Base-by-base conservation (phyloP, 176 grass and related monocot genomes). In the Aegilops umbellulata region DNA sequence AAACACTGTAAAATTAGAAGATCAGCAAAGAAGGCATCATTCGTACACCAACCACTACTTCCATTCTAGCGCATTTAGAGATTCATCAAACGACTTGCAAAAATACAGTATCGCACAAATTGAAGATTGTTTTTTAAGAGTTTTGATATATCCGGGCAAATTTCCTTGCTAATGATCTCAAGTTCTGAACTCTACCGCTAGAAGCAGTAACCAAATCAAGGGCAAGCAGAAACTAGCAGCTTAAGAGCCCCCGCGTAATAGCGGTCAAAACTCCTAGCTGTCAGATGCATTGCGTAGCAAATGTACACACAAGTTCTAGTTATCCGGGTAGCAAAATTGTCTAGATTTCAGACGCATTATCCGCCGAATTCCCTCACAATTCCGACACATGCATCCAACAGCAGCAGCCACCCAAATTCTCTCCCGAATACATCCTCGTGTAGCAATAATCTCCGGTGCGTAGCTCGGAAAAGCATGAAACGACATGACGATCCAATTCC, bases 341-440 rank as follows among this genome's bases (percentile, higher is more conserved):
- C 19, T 55, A 11, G 24, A 35, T 58, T 55, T 65, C 34, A 17
- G 80, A 81, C 23, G 41, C 42, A 30, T 35, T 79, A 23, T 65
- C 58, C 67, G 34, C 34, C 57, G 4, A 83, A 79, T 90, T 27
- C 68, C 17, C 22, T 60, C 74, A 4, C 57, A 24, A 90, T 83
- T 8, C 31, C 44, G 17, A 30, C 65, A 65, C 61, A 19, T 2
- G 19, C 55, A 83, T 58, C 31, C 9, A 3, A 25, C 39, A 83
- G 64, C 30, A 79, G 27, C 39, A 39, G 84, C 41, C 26, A 42
- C 80, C 26, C 42, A 75, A 73, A 79, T 73, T 80, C 46, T 23
- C 80, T 58, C 5, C 2, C 10, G 12, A 19, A 24, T 17, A 60
- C 27, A 63, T 57, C 60, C 31, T 58, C 53, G 19, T 10, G 7